Base-by-base conservation (phyloP, 495 filamentous ascomycete genomes). In the Pyrenula aspistea region DNA sequence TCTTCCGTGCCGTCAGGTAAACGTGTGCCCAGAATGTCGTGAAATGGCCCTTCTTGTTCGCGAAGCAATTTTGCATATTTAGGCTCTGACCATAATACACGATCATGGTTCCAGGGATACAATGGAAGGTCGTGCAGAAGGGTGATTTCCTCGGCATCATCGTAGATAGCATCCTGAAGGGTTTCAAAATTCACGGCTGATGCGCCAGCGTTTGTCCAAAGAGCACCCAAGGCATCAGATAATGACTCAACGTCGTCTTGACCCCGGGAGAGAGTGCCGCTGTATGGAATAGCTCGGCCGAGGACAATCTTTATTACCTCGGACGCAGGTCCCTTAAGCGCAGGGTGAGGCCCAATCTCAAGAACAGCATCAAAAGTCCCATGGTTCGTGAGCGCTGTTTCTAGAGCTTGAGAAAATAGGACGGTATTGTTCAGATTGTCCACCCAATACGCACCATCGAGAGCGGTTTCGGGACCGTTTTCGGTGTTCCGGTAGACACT, bases 341-440 rank as follows among this genome's bases (percentile, higher is more conserved):
- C 77, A 1, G 73, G 65, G 58, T 86, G 83, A 1, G 85, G 84
- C 0, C 84, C 84, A 22, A 85, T 68, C 59, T 86, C 83, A 25
- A 85, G 22, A 1, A 82, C 62, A 1, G 68, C 25, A 24, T 61
- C 51, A 24, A 74, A 60, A 15, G 42, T 25, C 15, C 22, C 19
- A 12, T 11, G 20, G 31, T 11, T 22, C 54, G 21, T 56, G 51
- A 15, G 24, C 57, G 20, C 11, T 21, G 24, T n/a, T 12, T 2
- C 21, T 64, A 51, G 55, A 0, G 66, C 65, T 2, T 55, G 8
- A 8, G 25, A n/a, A 60, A 76, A 76, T 1, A 66, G 51, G 0
- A 76, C 72, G 0, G 73, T 70, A 1, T 56, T 63, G 24, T 66
- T 65, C 12, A 78, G 55, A 53, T 77, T 77, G 1, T 57, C 25